phyloP scores from a whole-genome alignment of 345 rosid species.

The Brassica carinata region DNA sequence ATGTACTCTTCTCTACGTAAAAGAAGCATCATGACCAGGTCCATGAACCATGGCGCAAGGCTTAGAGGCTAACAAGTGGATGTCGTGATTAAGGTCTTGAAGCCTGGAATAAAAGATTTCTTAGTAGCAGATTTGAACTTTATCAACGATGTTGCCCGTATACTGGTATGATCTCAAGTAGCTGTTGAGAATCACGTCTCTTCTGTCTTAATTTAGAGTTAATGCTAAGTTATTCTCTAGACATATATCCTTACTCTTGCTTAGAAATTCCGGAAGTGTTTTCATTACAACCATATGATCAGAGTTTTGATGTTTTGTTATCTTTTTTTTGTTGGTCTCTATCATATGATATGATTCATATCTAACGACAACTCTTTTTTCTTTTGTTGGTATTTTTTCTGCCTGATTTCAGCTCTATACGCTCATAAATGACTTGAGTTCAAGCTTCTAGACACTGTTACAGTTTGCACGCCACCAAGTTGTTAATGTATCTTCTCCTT shows the following conservation, averaged over 20 bases:
- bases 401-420: conserved; percentile 54
- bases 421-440: not conserved
- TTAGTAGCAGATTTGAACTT: conserved; percentile 95
- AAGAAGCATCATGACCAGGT: conserved; percentile 51
- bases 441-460: not conserved
- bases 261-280: not conserved
- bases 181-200: not conserved
- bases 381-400: conserved; percentile 5
- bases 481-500: conserved; percentile 35
- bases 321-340: not conserved
- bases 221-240: conserved; percentile 3
- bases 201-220: not conserved
- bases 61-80: conserved; percentile 82
- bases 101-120: conserved; percentile 90
- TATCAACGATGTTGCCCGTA: conserved; percentile 77
- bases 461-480: not conserved
- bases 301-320: not conserved
- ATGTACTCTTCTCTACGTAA: conserved; percentile 24
- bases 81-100: conserved; percentile 89
- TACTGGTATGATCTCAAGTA: conserved; percentile 17
- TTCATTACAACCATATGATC: not conserved
- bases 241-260: not conserved
- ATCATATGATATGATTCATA: too few species aligned
- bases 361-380: not conserved
- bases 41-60: conserved; percentile 65